Percentiles rank a stretch among this genome's conserved stretches.
phyloP scores from a whole-genome alignment of 148 eudicot genomes.

The Cornus kousa region DNA sequence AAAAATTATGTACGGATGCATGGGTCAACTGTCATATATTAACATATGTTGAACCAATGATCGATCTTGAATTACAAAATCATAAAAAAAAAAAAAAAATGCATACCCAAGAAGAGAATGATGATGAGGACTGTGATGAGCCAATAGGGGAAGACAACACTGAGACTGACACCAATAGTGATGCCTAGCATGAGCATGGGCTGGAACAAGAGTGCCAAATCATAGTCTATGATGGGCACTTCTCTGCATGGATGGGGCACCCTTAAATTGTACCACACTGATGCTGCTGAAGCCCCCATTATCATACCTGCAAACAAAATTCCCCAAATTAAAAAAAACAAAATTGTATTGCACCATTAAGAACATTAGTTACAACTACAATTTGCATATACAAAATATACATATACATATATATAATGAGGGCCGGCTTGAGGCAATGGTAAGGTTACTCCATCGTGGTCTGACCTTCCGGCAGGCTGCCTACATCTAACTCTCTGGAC shows the following conservation, averaged over 20 bases:
- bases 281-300: slow-evolving; percentile 97
- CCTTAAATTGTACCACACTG: slow-evolving; percentile 96
- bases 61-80: background rate
- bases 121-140: slow-evolving; percentile 93
- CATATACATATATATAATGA: background rate
- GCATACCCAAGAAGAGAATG: slow-evolving; percentile 76
- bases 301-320: slow-evolving; percentile 82
- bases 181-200: slow-evolving; percentile 99
- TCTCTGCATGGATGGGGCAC: slow-evolving; percentile 91
- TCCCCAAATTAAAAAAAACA: background rate
- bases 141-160: slow-evolving; percentile 98
- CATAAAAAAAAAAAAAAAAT: background rate
- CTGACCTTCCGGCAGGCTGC: too few relatives aligned
- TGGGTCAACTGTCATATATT: background rate
- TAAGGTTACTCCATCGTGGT: too few relatives aligned
- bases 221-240: slow-evolving; percentile 88
- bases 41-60: background rate
- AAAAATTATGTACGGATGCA: background rate
- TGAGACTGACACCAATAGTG: slow-evolving; percentile 85
- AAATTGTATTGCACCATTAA: too few relatives aligned
- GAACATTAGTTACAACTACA: too few relatives aligned
- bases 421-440: too few relatives aligned
- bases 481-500: too few relatives aligned
- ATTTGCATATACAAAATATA: background rate
- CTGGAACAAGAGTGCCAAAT: slow-evolving; percentile 90